phyloP scores from a whole-genome alignment of 345 rosid species.

The Excoecaria cochinchinensis region DNA sequence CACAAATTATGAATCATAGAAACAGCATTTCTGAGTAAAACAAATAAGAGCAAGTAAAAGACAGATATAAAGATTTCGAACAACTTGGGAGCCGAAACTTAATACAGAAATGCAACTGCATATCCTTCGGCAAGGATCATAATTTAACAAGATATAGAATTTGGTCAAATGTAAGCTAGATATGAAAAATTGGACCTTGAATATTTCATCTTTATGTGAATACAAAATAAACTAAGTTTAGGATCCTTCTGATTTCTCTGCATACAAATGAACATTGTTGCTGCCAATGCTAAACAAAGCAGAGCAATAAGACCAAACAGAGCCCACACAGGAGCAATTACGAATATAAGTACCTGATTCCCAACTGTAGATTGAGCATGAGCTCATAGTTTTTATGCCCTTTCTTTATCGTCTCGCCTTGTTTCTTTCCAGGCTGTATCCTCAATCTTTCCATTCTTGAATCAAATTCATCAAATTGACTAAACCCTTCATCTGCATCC shows the following conservation, averaged over 20 bases:
- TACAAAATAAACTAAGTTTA: not conserved
- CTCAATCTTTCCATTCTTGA: slow-evolving; percentile 39
- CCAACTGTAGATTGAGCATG: slow-evolving; percentile 96
- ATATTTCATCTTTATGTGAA: not conserved
- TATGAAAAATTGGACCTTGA: not conserved
- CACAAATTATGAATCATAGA: not conserved
- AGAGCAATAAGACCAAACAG: not conserved
- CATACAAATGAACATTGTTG: not conserved
- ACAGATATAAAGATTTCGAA: not conserved
- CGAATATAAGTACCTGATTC: slow-evolving; percentile 64
- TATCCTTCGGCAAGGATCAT: not conserved
- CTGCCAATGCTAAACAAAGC: not conserved
- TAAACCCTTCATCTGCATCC: slow-evolving; percentile 46
- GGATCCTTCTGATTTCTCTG: not conserved
- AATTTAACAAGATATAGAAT: not conserved
- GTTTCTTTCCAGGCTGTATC: slow-evolving; percentile 62
- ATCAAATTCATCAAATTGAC: slow-evolving; percentile 44
- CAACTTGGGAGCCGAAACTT: not conserved
- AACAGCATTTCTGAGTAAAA: not conserved
- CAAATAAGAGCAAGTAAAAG: not conserved
- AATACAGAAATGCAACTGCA: not conserved
- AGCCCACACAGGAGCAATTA: not conserved
- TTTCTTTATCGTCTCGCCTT: slow-evolving; percentile 82
- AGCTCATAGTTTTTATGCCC: slow-evolving; percentile 97
- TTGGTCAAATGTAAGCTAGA: not conserved